Evolutionary conservation across 306 rosid species (phyloP).

Genomic region (Adenanthera pavonina): DNA sequence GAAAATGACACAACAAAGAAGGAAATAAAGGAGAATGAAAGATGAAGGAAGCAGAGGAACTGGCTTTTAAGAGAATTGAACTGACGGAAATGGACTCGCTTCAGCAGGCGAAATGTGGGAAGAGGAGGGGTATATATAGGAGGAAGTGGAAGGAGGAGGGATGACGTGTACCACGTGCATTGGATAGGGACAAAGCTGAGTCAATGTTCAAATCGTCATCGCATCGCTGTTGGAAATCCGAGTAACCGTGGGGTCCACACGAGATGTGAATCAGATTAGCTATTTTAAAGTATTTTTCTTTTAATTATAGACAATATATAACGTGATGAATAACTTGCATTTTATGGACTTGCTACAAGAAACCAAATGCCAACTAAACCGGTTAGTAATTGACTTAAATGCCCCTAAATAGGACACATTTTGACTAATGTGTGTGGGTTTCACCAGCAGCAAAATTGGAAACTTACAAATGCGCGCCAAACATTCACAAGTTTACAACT

Average conservation of each 20-base stretch:
- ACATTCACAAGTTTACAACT: too few species aligned
- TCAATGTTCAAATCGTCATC: background rate
- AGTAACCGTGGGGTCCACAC: background rate
- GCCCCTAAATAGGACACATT: background rate
- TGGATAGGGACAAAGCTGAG: background rate
- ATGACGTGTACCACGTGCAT: background rate
- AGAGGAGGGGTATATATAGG: background rate
- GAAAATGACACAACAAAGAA: background rate
- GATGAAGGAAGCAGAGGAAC: background rate
- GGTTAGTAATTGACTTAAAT: background rate
- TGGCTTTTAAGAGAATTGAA: too few species aligned
- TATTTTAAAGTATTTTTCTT: too few species aligned
- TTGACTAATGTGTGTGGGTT: too few species aligned
- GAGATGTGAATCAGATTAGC: background rate
- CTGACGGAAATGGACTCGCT: background rate
- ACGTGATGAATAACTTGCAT: too few species aligned
- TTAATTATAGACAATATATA: too few species aligned
- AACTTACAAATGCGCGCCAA: too few species aligned
- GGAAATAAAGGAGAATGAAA: background rate
- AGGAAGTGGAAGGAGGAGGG: background rate
- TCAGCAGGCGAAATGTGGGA: background rate
- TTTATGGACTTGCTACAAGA: too few species aligned
- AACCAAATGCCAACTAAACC: background rate
- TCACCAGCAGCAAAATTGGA: background rate
- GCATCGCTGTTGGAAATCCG: background rate